Percentiles rank a stretch among this genome's conserved stretches.
Evolutionary conservation across 352 stramenopile species (phyloP).

Genomic region (Pythium folliculosum): DNA sequence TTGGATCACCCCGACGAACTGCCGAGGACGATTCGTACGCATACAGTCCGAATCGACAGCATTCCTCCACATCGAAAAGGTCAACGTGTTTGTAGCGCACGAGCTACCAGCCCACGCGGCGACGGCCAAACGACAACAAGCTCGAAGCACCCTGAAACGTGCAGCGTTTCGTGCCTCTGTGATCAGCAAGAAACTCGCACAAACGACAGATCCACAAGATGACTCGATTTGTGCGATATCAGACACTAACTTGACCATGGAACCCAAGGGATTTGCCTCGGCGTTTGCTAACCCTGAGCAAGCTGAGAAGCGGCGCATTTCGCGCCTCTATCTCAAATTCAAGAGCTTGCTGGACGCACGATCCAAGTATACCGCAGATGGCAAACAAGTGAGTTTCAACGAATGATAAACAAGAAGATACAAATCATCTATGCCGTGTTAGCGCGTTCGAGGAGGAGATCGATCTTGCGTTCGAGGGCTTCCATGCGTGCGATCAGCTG

Average conservation of each 20-base stretch:
- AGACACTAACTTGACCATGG: background rate
- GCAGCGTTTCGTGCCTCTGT: slow-evolving; percentile 60
- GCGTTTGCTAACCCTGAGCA: slow-evolving; percentile 38
- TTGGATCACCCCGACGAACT: slow-evolving; percentile 51
- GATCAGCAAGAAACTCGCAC: slow-evolving; percentile 27
- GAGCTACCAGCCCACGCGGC: slow-evolving; percentile 22
- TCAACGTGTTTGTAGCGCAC: slow-evolving; percentile 54
- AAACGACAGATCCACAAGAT: background rate
- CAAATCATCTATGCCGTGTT: background rate
- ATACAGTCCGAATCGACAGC: slow-evolving; percentile 48
- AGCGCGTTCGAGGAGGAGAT: slow-evolving; percentile 16
- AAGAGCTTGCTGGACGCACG: slow-evolving; percentile 56
- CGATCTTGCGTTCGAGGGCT: slow-evolving; percentile 29
- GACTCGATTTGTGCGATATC: background rate
- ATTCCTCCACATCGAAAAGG: slow-evolving; percentile 61
- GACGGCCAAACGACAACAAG: slow-evolving; percentile 11
- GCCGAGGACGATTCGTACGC: slow-evolving; percentile 60
- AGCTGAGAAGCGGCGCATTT: slow-evolving; percentile 56
- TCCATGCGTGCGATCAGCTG: slow-evolving; percentile 14
- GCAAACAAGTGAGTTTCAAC: slow-evolving; percentile 2
- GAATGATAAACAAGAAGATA: background rate
- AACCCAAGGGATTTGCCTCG: slow-evolving; percentile 10
- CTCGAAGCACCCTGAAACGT: slow-evolving; percentile 38
- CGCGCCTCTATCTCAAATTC: slow-evolving; percentile 66
- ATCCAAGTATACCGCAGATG: slow-evolving; percentile 40